Base-by-base conservation (phyloP, 331 rosid genomes). In the Pyrus hybrid region DNA sequence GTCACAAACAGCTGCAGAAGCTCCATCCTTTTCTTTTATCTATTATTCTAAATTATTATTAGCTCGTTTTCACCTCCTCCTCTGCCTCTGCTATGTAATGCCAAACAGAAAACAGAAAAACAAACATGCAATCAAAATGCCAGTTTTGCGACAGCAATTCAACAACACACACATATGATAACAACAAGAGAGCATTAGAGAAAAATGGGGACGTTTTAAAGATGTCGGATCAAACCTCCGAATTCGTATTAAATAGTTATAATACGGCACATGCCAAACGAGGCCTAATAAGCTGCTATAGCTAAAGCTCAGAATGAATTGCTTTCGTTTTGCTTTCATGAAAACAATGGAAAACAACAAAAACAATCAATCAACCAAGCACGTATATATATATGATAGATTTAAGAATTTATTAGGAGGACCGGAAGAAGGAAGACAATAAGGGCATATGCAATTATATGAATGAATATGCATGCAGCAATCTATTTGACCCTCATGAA, bases 1-100 rank as follows among this genome's bases (percentile, higher is more conserved):
- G 83, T 78, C 62, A 86, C 67, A 26, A 86, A 82, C 73, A 88
- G 85, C 23, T 80, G 57, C 57, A 82, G 9, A 62, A 88, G 53
- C 58, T 63, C 78, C 92, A 88, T 87, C 10, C 10, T 57, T 26
- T 17, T 14, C 54, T 20, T 14, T 26, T 12, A 41, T 54, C 22
- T 0, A 54, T 54, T 18, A 49, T 49, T 49, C 8, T 2, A 21
- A 8, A 57, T 10, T 21, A 58, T 14, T 29, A 28, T 16, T 7
- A 13, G n/a, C 13, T 7, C 22, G 9, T 35, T 13, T 17, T 63
- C 11, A 7, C 23, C 7, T 17, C 13, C 25, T 30, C 29, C 37
- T 68, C 68, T 57, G 23, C n/a, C 21, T 30, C 29, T 67, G 53
- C 7, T n/a, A 23, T 3, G 18, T 47, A 47, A 47, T 47, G 54